These are phyloP conservation scores for Sphaceloma murrayae DNA, from an alignment of 2,329 filamentous ascomycete species.

Conservation along the genomic window DNA sequence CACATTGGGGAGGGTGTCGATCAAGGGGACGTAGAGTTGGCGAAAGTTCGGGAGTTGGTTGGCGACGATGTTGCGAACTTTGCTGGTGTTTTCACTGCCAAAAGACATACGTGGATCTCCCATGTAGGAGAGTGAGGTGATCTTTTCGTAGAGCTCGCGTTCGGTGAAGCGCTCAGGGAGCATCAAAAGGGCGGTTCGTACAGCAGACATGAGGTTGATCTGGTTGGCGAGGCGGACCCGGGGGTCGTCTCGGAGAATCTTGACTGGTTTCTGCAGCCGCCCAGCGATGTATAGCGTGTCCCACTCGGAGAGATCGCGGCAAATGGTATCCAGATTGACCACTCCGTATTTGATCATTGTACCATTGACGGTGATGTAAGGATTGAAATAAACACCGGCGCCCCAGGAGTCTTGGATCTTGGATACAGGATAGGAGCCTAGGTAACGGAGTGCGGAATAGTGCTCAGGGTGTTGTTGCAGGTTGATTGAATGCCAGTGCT, in stretches of 20 bases:
- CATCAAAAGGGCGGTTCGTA: conserved; percentile 80
- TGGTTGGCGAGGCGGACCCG: conserved; percentile 90
- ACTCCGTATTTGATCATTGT: conserved; percentile 97
- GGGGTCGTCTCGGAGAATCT: conserved; percentile 90
- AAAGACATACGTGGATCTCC: conserved; percentile 94
- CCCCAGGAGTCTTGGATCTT: conserved; percentile 79
- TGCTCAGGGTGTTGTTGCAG: conserved; percentile 80
- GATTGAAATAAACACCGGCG: conserved; percentile 95
- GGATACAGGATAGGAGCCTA: conserved; percentile 79
- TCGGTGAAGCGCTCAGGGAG: conserved; percentile 80
- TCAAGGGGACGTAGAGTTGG: conserved; percentile 77
- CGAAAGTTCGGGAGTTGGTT: conserved; percentile 89
- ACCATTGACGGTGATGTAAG: conserved; percentile 87
- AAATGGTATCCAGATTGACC: conserved; percentile 84
- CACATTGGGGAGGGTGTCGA: conserved; percentile 84
- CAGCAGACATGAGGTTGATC: conserved; percentile 83
- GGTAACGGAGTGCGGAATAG: conserved; percentile 73
- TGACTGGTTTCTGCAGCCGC: conserved; percentile 91
- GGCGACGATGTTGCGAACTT: conserved; percentile 87
- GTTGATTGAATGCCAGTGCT: conserved; percentile 96
- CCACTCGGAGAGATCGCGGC: conserved; percentile 79
- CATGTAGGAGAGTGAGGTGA: conserved; percentile 85
- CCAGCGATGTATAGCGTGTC: conserved; percentile 94
- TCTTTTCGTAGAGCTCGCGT: conserved; percentile 77
- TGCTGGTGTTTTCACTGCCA: conserved; percentile 80